These are phyloP conservation scores for Thalassiosira sp. DNA, from an alignment of 352 stramenopile genomes.

Conservation along the genomic window DNA sequence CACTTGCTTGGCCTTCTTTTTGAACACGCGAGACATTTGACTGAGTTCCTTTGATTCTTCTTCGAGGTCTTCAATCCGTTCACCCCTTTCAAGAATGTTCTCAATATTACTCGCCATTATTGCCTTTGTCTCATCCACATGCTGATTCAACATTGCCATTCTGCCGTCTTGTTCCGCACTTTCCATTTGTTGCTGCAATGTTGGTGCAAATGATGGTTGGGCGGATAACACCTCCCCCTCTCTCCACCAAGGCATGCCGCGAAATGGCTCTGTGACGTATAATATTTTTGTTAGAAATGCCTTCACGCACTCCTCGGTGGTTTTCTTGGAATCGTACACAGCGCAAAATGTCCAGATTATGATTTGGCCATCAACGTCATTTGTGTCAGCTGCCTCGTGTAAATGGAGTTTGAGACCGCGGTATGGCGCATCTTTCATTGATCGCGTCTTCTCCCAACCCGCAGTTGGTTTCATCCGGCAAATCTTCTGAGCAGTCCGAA, in stretches of 20 bases:
- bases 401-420: constrained; percentile 76
- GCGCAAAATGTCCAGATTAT: constrained; percentile 62
- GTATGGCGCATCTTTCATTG: constrained; percentile 23
- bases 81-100: constrained; percentile 57
- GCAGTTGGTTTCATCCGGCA: constrained; percentile 46
- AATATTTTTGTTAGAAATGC: constrained; percentile 76
- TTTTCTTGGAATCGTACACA: constrained; percentile 59
- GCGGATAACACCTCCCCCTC: constrained; percentile 43
- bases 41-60: constrained; percentile 48
- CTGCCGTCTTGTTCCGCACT: constrained; percentile 54
- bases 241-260: constrained; percentile 54
- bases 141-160: constrained; percentile 54
- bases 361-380: constrained; percentile 18
- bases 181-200: constrained; percentile 72
- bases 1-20: constrained; percentile 65
- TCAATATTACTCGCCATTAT: constrained; percentile 77
- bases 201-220: constrained; percentile 70
- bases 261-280: constrained; percentile 52
- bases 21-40: constrained; percentile 66
- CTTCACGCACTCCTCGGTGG: constrained; percentile 47
- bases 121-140: constrained; percentile 58
- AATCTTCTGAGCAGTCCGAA: constrained; percentile 51
- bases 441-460: constrained; percentile 57
- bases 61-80: constrained; percentile 61
- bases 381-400: constrained; percentile 42